Base-by-base conservation (phyloP, 352 stramenopile species). In the Globisporangium cylindrosporum region DNA sequence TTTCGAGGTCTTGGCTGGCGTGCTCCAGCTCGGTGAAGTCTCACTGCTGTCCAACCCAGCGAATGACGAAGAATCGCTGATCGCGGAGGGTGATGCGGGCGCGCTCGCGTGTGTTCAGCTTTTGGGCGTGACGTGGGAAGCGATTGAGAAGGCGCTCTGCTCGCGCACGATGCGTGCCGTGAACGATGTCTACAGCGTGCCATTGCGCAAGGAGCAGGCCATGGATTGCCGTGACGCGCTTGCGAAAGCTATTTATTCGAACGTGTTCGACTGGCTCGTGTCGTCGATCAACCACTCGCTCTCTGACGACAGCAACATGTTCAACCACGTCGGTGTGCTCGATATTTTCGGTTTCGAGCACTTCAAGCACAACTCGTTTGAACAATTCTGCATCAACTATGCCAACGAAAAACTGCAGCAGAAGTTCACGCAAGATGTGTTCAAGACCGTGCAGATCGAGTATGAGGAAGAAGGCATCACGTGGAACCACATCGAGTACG, bases 291-390 rank as follows among this genome's bases (percentile, higher is more conserved):
- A 99, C 79, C 67, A 76, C 41, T 98, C 90, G 57, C 77, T 95
- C 32, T 76, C 81, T 24, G 79, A 94, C 54, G 88, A 94, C 66
- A 72, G 71, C n/a, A 79, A 91, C 67, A 94, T 92, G 83, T 54
- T 80, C 59, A 89, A 95, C 67, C 83, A 93, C 49, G 95, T 98
- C 46, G 97, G 97, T 58, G 94, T 99, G 55, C 80, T 99, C 61
- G 97, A 99, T 90, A 99, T 99, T 72, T 99, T 99, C 72, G 97
- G 97, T 57, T 99, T 99, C 72, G 97, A 99, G 81, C 97, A 97
- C 74, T 99, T 99, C 80, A 96, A 97, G 68, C 87, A 95, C 78
- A 97, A 97, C 78, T 96, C 90, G 62, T 93, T 92, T 62, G 86
- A 93, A 65, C 86, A 93, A 62, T 91, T 93, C 34, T 89, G 86